These are phyloP conservation scores for Spergularia azorica DNA, from an alignment of 179 eudicot genomes.

Conservation along the genomic window DNA sequence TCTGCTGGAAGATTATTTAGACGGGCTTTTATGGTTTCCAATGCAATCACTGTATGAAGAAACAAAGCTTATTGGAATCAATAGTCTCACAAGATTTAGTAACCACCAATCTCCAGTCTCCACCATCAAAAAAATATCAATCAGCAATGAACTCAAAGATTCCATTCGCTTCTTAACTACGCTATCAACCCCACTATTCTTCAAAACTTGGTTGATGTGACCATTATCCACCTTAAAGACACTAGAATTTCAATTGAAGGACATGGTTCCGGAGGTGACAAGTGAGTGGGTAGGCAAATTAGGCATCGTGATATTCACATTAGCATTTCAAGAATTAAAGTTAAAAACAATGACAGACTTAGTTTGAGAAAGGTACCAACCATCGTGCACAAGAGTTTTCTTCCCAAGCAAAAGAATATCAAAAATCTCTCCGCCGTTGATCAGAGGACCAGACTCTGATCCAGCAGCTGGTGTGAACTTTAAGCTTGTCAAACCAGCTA, in stretches of 20 bases:
- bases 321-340: neutral
- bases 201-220: too few relatives aligned
- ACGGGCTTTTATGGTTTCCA: constrained; percentile 54
- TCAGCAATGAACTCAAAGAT: neutral
- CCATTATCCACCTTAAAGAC: too few relatives aligned
- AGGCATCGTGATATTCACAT: neutral
- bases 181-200: neutral
- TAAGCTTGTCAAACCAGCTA: constrained; percentile 65
- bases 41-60: constrained; percentile 55
- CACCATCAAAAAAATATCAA: neutral
- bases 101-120: neutral
- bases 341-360: neutral
- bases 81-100: neutral
- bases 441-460: constrained; percentile 63
- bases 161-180: neutral
- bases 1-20: constrained; percentile 71
- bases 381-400: constrained; percentile 74
- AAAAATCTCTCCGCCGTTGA: constrained; percentile 88
- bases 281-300: neutral
- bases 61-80: constrained; percentile 6
- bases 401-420: constrained; percentile 55
- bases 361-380: constrained; percentile 58
- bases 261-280: neutral
- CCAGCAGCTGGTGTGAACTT: constrained; percentile 62
- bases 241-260: neutral